These are phyloP conservation scores for Crassisporium funariophilum DNA, from an alignment of 768 basidiomycete genomes.

Conservation along the genomic window DNA sequence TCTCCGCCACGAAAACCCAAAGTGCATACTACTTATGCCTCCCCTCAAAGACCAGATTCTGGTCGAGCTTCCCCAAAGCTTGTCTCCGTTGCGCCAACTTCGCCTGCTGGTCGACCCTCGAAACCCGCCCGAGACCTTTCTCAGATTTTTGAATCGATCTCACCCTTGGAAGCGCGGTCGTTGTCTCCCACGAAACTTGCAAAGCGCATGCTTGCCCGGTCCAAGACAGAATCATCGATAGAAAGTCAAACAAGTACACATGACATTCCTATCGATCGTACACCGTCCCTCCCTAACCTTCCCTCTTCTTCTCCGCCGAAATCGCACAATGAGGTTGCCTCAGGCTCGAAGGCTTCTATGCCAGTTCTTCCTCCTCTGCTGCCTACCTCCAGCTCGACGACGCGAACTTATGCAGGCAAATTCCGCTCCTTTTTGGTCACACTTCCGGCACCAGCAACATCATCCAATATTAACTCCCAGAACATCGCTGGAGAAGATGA, in stretches of 20 bases:
- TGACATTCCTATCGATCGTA: constrained; percentile 27
- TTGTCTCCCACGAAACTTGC: constrained; percentile 49
- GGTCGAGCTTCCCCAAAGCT: no score
- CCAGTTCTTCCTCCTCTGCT: constrained; percentile 28
- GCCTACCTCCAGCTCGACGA: constrained; percentile 34
- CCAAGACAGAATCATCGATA: constrained; percentile 62
- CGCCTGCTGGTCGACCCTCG: constrained; percentile 16
- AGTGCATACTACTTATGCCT: constrained; percentile 19
- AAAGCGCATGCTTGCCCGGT: constrained; percentile 73
- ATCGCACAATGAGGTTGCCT: constrained; percentile 13
- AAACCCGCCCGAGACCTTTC: constrained; percentile 46
- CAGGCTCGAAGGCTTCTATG: constrained; percentile 21
- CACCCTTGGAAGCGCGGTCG: constrained; percentile 28
- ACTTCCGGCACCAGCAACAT: constrained; percentile 41
- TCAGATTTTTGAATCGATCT: constrained; percentile 43
- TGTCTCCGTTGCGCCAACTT: background rate
- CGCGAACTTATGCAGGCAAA: constrained; percentile 72
- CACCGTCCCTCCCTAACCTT: constrained; percentile 39
- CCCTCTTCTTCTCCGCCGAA: constrained; percentile 30
- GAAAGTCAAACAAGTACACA: constrained; percentile 26
- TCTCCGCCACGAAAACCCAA: constrained; percentile 7
- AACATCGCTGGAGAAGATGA: constrained; percentile 39
- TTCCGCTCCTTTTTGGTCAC: constrained; percentile 81
- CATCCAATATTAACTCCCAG: constrained; percentile 15
- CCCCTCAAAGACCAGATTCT: constrained; percentile 16